Conservation (phyloP, 305 asterid genomes). For the Fraxinus xanthoxyloides region DNA sequence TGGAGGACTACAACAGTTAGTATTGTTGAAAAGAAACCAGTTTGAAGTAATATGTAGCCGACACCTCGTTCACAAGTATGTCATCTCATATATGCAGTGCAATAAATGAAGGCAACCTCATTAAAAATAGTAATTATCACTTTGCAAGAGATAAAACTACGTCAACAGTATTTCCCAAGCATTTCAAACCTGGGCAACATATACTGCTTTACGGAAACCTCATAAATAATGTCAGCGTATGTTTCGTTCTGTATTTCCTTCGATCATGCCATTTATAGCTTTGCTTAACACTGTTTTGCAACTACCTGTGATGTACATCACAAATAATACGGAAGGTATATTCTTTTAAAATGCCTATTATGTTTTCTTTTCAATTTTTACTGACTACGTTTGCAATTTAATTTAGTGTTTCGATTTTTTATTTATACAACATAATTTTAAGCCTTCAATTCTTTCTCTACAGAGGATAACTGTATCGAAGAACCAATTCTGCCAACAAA, state of each 20-base stretch:
- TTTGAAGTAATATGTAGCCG: background rate
- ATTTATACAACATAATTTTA: too few species aligned
- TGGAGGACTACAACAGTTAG: background rate
- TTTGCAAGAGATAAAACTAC: background rate
- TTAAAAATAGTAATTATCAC: background rate
- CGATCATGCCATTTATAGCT: background rate
- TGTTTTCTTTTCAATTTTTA: background rate
- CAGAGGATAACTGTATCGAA: background rate
- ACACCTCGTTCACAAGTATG: background rate
- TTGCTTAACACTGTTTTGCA: background rate
- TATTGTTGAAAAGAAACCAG: background rate
- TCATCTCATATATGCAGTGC: background rate
- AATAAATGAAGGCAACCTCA: background rate
- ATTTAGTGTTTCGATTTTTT: background rate
- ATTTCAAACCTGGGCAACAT: background rate
- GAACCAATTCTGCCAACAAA: background rate
- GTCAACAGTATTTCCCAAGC: background rate
- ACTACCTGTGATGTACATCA: background rate
- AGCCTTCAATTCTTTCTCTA: background rate
- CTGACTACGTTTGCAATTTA: background rate
- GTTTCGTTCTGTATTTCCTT: background rate
- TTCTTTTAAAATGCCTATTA: background rate
- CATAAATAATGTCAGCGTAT: background rate
- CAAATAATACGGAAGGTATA: background rate
- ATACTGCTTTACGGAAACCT: background rate